Evolutionary conservation across 1,284 basidiomycete species (phyloP), one percentile per base, ranked within the genome.

Genomic region (Ustilago curta): DNA sequence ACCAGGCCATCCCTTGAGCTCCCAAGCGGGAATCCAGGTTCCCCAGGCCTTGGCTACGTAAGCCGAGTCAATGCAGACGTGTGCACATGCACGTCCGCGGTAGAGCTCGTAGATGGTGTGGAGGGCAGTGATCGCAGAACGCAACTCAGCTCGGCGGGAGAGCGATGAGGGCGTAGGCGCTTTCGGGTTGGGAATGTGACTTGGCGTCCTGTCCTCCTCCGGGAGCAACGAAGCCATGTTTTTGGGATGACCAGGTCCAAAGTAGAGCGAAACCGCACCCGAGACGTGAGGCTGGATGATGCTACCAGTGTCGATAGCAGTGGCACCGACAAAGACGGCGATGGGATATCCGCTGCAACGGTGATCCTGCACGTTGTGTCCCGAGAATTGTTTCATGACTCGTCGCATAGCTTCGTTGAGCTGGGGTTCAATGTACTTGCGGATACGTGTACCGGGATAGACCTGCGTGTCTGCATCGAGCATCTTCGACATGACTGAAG

Each of bases 11-110:
- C 80, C 80, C 23, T 72, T 52, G 53, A 56, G 50, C 56, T 82
- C 80, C 80, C 80, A 82, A 12, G 70, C 58, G 3, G 80, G 80
- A 29, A 82, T 82, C 80, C 80, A 82, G 8, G 71, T 69, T 12
- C 77, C 78, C 80, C 80, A 82, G 2, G 80, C 80, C 56, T 82
- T 82, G 61, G 80, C 80, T 16, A 80, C 77, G 63, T 82, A 82
- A 2, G 78, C 72, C 27, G 71, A 76, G 59, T 79, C 78, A 44
- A 82, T 78, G 66, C 80, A 82, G 27, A 82, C 60, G 55, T 82
- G 80, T 3, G 74, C 75, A 49, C 80, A 82, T 3, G 74, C 72
- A 19, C 60, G 63, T 27, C 63, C 74, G 31, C 55, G 69, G 74
- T 70, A 70, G 19, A 78, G 67, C 45, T 72, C 67, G 47, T 76